These are phyloP conservation scores for Candida orba DNA, from an alignment of 805 yeast species.

Conservation along the genomic window DNA sequence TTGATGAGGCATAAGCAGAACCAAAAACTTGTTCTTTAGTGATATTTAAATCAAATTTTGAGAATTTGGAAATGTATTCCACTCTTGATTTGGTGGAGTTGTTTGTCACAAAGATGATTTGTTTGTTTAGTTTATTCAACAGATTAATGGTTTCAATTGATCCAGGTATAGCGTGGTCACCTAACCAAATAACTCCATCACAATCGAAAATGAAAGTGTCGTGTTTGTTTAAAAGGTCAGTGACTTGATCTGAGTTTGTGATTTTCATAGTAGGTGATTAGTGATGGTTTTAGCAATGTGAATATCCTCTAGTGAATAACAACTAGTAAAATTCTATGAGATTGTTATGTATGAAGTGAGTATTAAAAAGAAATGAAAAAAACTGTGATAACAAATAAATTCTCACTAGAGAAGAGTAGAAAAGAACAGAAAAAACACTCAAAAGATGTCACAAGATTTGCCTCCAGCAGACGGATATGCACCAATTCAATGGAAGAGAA, in stretches of 20 bases:
- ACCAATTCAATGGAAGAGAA: conserved; percentile 83
- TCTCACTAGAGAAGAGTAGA: neutral
- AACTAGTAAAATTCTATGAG: too few relatives aligned
- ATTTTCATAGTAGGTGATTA: conserved; percentile 31
- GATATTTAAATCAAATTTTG: conserved; percentile 40
- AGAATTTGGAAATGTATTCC: conserved; percentile 71
- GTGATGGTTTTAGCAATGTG: neutral
- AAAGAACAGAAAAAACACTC: neutral
- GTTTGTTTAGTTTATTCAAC: conserved; percentile 48
- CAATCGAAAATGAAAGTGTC: conserved; percentile 93
- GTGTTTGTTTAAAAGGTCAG: conserved; percentile 50
- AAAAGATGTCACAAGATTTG: conserved; percentile 51
- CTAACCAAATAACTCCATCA: conserved; percentile 96
- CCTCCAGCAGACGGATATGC: conserved; percentile 87
- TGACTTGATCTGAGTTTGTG: conserved; percentile 38
- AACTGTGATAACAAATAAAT: neutral
- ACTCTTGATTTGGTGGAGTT: conserved; percentile 87
- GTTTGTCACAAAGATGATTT: conserved; percentile 85
- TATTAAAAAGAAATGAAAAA: too few relatives aligned
- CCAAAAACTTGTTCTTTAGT: conserved; percentile 73
- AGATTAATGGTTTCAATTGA: conserved; percentile 69
- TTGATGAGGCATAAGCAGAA: conserved; percentile 85
- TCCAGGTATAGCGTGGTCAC: conserved; percentile 70
- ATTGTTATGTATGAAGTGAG: too few relatives aligned
- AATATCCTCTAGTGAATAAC: neutral